Evolutionary conservation across 1,139 yeast genomes (phyloP), one percentile per base, ranked within the genome.

Genomic region (Candida glucosophila): DNA sequence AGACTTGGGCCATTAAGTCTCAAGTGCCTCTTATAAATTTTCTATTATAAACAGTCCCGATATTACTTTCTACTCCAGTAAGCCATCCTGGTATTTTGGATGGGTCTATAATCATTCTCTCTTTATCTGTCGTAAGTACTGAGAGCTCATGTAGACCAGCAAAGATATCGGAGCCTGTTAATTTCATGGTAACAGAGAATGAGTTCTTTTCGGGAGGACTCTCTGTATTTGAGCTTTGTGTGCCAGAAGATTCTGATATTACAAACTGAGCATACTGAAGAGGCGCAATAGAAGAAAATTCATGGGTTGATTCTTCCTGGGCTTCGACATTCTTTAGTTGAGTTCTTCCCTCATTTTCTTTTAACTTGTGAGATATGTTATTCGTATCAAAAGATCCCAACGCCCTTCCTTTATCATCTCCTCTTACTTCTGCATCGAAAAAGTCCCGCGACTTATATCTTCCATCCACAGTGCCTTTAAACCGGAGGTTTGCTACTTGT

Each of bases 91-190:
- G 95, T 15, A 81, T 51, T 1, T 43, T 56, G 10, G 58, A 52
- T 1, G 81, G 70, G 39, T 80, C 67, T 3, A 77, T 44, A 0
- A 65, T 41, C 23, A 69, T 73, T 10, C 55, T 40, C 4, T 59
- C 40, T 12, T 40, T 32, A 12, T 49, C 47, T 1, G 39, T 29
- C 2, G 54, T 39, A 10, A 23, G 21, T 1, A 50, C 73, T n/a
- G 86, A 72, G 19, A 83, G 55, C 39, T 80, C 77, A 45, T 81
- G 86, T 21, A 85, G 43, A 1, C 95, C 95, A 2, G 73, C 93
- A 62, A 77, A 81, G 2, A 85, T 70, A 46, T 85, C 93, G n/a
- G 58, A 53, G 1, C 95, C 95, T 3, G 66, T 57, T 5, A 83
- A 47, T 31, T 67, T 62, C 15, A 83, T 33, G 13, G 59, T 64